Conservation (phyloP, 2,329 filamentous ascomycete species). For the Penicillium sp. region DNA sequence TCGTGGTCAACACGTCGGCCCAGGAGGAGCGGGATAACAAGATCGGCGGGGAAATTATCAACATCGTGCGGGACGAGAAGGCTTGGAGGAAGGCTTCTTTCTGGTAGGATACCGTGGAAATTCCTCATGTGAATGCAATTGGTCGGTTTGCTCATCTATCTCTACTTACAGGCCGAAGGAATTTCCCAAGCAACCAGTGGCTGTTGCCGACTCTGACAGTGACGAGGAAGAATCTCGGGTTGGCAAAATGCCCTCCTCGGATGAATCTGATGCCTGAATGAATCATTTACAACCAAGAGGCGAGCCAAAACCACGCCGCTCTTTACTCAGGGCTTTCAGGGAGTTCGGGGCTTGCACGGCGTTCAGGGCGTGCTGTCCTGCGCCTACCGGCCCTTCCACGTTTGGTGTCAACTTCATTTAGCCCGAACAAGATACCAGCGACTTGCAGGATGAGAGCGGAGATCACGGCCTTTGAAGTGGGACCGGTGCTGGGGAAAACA, state of each 20-base stretch:
- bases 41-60: slow-evolving; percentile 82
- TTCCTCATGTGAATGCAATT: background rate
- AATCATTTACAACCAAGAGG: background rate
- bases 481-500: slow-evolving; percentile 72
- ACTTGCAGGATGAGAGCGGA: slow-evolving; percentile 64
- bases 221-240: slow-evolving; percentile 69
- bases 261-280: slow-evolving; percentile 64
- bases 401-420: slow-evolving; percentile 17
- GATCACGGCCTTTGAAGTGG: slow-evolving; percentile 65
- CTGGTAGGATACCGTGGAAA: slow-evolving; percentile 55
- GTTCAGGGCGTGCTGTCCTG: slow-evolving; percentile 21
- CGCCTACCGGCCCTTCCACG: slow-evolving; percentile 13
- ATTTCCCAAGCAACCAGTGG: slow-evolving; percentile 62
- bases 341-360: too few species aligned
- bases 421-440: slow-evolving; percentile 52
- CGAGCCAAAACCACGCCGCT: background rate
- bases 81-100: slow-evolving; percentile 83
- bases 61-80: slow-evolving; percentile 87
- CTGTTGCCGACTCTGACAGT: slow-evolving; percentile 65
- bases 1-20: slow-evolving; percentile 68
- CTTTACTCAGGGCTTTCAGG: slow-evolving; percentile 21
- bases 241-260: slow-evolving; percentile 78
- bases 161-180: slow-evolving; percentile 64
- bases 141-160: slow-evolving; percentile 8
- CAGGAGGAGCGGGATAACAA: slow-evolving; percentile 67